A percentile compares a stretch with the other conserved stretches of the same genome.
These are phyloP conservation scores for Mucor lusitanicus DNA, from an alignment of 371 early-diverging fungal species.

Conservation along the genomic window DNA sequence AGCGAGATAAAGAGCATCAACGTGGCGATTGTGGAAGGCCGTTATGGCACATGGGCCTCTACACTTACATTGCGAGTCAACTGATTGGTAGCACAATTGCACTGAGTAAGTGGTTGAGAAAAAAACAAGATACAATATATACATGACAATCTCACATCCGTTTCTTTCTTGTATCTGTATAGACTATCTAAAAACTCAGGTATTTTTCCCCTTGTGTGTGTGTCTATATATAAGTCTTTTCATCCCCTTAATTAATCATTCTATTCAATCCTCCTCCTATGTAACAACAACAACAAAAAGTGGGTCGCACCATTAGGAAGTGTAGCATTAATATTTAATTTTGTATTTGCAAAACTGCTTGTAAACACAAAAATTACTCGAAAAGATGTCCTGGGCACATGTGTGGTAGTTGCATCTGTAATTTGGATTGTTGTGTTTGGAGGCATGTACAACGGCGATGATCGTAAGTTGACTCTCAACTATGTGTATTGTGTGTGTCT, in stretches of 20 bases:
- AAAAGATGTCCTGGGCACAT: conserved; percentile 67
- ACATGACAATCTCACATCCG: too few species aligned
- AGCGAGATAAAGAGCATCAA: conserved; percentile 41
- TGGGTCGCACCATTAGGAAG: conserved; percentile 78
- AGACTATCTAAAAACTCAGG: conserved; percentile 74
- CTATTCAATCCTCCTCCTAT: neutral
- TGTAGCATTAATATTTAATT: conserved; percentile 71
- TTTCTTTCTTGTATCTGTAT: too few species aligned
- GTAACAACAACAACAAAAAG: conserved; percentile 6
- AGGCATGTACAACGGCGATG: conserved; percentile 64
- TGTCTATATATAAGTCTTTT: neutral
- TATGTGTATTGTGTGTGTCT: neutral
- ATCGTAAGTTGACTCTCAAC: conserved; percentile 40
- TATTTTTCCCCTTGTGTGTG: conserved; percentile 10
- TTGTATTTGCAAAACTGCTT: conserved; percentile 69
- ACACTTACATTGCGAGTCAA: conserved; percentile 66
- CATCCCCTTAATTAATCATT: neutral
- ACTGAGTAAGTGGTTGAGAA: conserved; percentile 47
- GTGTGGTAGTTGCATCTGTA: conserved; percentile 65
- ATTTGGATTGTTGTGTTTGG: conserved; percentile 73
- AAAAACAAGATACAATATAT: neutral
- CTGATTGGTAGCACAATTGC: conserved; percentile 71
- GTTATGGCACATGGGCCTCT: conserved; percentile 70
- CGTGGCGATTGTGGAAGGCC: conserved; percentile 67
- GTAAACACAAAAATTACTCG: conserved; percentile 68